Percentiles rank a stretch among this genome's conserved stretches.
Conservation (phyloP, 352 stramenopile species). For the Globisporangium viniferum region DNA sequence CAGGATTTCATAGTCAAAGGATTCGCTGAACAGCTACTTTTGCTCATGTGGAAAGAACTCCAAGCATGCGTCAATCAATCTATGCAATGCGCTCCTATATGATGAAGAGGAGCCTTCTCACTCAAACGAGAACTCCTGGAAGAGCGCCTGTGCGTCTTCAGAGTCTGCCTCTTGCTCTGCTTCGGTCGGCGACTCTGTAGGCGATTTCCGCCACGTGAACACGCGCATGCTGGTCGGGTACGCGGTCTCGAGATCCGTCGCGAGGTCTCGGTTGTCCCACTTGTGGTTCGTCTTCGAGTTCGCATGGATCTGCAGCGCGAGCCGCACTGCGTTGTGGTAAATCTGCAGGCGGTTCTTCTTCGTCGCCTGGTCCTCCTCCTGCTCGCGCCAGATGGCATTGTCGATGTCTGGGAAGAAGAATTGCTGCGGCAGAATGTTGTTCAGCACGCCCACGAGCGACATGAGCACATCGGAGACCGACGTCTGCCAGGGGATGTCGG, state of each 20-base stretch:
- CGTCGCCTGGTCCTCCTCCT: neutral
- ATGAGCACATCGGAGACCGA: slow-evolving; percentile 43
- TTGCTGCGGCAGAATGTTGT: slow-evolving; percentile 42
- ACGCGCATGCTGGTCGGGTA: slow-evolving; percentile 15
- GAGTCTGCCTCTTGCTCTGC: neutral
- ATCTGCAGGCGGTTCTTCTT: slow-evolving; percentile 35
- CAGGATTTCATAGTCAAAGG: too few species aligned
- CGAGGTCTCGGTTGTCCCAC: slow-evolving; percentile 17
- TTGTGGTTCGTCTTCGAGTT: slow-evolving; percentile 44
- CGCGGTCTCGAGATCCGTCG: slow-evolving; percentile 4
- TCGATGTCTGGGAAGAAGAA: slow-evolving; percentile 42
- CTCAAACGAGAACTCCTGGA: slow-evolving; percentile 16
- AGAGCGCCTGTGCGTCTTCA: neutral
- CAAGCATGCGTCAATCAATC: neutral
- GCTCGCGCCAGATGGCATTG: slow-evolving; percentile 21
- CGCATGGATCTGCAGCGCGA: slow-evolving; percentile 49
- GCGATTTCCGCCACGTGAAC: slow-evolving; percentile 16
- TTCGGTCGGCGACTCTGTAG: neutral
- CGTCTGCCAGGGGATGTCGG: slow-evolving; percentile 46
- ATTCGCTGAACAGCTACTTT: too few species aligned
- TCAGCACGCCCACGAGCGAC: slow-evolving; percentile 50
- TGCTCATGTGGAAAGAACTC: neutral
- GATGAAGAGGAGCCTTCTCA: neutral
- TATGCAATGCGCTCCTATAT: neutral
- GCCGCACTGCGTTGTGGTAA: slow-evolving; percentile 40